A percentile compares a stretch with the other conserved stretches of the same genome.
These are phyloP conservation scores for Suhomyces bolitotheri DNA, from an alignment of 1,139 yeast species.

Conservation along the genomic window DNA sequence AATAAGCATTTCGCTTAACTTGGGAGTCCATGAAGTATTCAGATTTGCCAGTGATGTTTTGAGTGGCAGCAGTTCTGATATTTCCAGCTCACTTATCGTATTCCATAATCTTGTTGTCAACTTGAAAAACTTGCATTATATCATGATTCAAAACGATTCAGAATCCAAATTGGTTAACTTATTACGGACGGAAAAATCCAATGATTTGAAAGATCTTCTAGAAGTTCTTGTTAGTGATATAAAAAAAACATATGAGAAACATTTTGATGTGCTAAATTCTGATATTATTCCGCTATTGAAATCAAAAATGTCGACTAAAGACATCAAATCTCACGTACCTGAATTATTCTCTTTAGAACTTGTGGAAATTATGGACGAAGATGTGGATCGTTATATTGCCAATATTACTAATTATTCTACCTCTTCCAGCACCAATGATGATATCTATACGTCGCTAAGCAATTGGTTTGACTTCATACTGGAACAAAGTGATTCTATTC, in stretches of 20 bases:
- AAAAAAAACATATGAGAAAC: constrained; percentile 10
- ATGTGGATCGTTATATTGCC: constrained; percentile 28
- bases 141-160: constrained; percentile 13
- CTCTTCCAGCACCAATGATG: constrained; percentile 10
- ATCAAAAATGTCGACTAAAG: neutral
- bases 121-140: constrained; percentile 22
- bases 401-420: constrained; percentile 12
- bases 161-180: constrained; percentile 9
- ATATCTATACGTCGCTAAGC: constrained; percentile 17
- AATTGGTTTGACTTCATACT: constrained; percentile 27
- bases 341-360: constrained; percentile 23
- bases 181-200: constrained; percentile 1
- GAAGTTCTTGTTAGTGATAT: constrained; percentile 4
- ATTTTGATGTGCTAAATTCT: constrained; percentile 7
- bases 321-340: neutral
- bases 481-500: constrained; percentile 15
- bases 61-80: constrained; percentile 2
- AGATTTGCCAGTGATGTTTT: constrained; percentile 11
- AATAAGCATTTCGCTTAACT: constrained; percentile 4
- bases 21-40: constrained; percentile 12
- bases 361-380: constrained; percentile 28
- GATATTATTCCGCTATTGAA: constrained; percentile 3
- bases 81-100: constrained; percentile 16
- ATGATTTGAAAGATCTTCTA: constrained; percentile 9
- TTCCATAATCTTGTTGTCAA: constrained; percentile 27